Evolutionary conservation across 169 alveolate species (phyloP), one percentile per base, ranked within the genome.

Genomic region (Plasmodium chabaudi): DNA sequence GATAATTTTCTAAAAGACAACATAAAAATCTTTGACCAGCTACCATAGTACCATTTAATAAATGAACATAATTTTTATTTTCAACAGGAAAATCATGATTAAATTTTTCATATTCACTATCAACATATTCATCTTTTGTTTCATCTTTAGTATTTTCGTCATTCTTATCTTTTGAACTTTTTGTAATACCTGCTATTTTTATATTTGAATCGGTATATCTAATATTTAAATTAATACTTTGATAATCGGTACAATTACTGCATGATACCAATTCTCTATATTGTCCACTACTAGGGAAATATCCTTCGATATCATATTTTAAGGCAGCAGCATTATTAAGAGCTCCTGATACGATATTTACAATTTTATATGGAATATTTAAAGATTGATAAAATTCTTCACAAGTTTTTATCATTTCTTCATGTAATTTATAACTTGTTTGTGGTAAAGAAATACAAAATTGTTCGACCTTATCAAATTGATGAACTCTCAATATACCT

Each of bases 191-290:
- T 7, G 56, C 15, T 0, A 84, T 67, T 25, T 67, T 84, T 9
- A 72, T 55, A 64, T 53, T 68, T n/a, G 94, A 74, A 47, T 92
- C 93, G 57, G 73, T 75, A 88, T 93, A 94, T 49, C 70, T 93
- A 51, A 95, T 68, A 72, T 94, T 93, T 9, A 94, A 61, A 69
- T 89, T 87, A n/a, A 86, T 71, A 12, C 98, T 91, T 92, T 99
- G 99, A 94, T 95, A 99, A 93, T 99, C 99, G 12, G 99, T 98
- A 94, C 99, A 99, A 95, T 99, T 99, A 55, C 99, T 97, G 92
- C 99, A 98, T 63, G 99, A 97, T 56, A 98, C 99, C 21, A 99
- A 96, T 93, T 99, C 99, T 70, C 99, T 93, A 92, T 97, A 99
- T 57, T 95, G 97, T 9, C 93, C 95, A 92, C 98, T 98, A 53